Evolutionary conservation across 129 eudicot genomes (phyloP), one percentile per base, ranked within the genome.

Genomic region (Heracleum sosnowskyi): DNA sequence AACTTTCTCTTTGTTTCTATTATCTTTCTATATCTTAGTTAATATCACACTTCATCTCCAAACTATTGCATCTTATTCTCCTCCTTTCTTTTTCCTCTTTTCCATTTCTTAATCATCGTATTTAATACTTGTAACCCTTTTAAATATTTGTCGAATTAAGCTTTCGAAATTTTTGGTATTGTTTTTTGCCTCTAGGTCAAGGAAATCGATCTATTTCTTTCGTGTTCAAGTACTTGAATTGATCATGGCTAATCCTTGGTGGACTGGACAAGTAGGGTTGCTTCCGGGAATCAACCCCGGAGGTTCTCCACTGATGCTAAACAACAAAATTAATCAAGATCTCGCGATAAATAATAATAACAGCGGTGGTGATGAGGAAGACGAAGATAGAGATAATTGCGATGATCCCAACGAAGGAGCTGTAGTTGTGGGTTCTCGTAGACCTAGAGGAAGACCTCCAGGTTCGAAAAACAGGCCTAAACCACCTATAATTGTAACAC

Each of bases 401-500:
- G 80, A 82, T 63, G 87, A 86, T 72, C 89, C 87, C 0, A 86
- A 77, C 20, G 89, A 83, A 15, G 89, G 89, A 18, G 85, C 87
- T 4, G 87, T 86, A 1, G 90, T 77, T 41, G 81, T 77, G 9
- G 85, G 74, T 12, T 81, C 76, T 36, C 75, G 90, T 29, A 77
- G 85, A 34, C 87, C 90, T 29, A 82, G 87, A 60, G 90, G 90
- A 60, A 73, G 90, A 0, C 89, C 89, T 9, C 80, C 89, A 18
- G 89, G 87, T 11, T 83, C 89, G 1, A 86, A 86, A 42, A 83
- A 86, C 85, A 78, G 79, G 63, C 90, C 85, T 4, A 81, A 81
- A 74, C 85, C 90, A 11, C 90, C 90, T 4, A 84, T 86, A 12
- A 71, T 83, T 51, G 87, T 86, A 40, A 86, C 90, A 68, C 81